phyloP scores from a whole-genome alignment of 2,329 filamentous ascomycete species.

The Pyrenochaeta sp. region DNA sequence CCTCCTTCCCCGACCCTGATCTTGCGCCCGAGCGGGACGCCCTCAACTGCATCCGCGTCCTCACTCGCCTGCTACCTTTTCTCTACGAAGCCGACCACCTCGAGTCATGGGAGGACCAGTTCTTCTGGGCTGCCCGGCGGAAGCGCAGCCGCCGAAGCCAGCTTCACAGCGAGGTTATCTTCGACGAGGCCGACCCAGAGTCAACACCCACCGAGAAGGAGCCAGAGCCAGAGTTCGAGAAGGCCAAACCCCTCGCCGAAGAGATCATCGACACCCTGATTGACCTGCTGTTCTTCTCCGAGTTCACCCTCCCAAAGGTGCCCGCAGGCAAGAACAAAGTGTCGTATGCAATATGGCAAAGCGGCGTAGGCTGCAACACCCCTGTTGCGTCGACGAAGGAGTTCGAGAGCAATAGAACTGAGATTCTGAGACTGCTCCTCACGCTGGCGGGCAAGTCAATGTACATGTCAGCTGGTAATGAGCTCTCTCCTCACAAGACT shows the following conservation, averaged over 20 bases:
- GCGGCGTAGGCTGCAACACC: slow-evolving; percentile 93
- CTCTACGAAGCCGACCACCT: slow-evolving; percentile 89
- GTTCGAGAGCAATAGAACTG: slow-evolving; percentile 89
- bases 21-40: slow-evolving; percentile 83
- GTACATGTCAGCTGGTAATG: slow-evolving; percentile 80
- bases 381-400: slow-evolving; percentile 88
- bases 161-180: slow-evolving; percentile 73
- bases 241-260: slow-evolving; percentile 86
- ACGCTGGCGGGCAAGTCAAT: slow-evolving; percentile 89
- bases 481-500: neutral
- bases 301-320: slow-evolving; percentile 82
- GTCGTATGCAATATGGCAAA: slow-evolving; percentile 96
- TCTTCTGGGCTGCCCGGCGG: slow-evolving; percentile 85
- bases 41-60: slow-evolving; percentile 92
- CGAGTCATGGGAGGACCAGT: slow-evolving; percentile 84
- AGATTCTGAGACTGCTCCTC: slow-evolving; percentile 85
- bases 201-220: slow-evolving; percentile 53
- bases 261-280: slow-evolving; percentile 90
- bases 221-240: slow-evolving; percentile 78
- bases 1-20: slow-evolving; percentile 87
- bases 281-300: slow-evolving; percentile 89
- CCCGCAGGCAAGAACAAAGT: slow-evolving; percentile 78
- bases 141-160: slow-evolving; percentile 60
- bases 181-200: slow-evolving; percentile 74
- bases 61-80: slow-evolving; percentile 89